Base-by-base conservation (phyloP, 2,329 filamentous ascomycete genomes). In the Cladophialophora immunda region DNA sequence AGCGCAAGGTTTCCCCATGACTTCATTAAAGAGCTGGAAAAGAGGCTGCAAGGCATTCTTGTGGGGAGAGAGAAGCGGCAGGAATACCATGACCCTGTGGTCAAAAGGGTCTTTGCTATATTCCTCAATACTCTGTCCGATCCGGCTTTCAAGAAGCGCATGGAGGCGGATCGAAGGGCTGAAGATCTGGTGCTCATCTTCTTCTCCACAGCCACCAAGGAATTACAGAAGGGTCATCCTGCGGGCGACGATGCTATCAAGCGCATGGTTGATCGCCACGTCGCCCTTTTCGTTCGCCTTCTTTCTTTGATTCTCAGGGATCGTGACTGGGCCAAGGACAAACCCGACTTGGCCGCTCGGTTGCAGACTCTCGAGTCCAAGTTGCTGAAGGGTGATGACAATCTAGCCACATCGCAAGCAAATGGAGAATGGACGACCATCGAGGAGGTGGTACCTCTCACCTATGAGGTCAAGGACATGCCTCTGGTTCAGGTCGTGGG, bases 381-480 rank as follows among this genome's bases (percentile, higher is more conserved):
- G 81, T 86, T 99, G 64, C 85, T 99, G 70, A 91, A 92, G 59
- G 95, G 97, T 78, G 94, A 98, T 74, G 93, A 97, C 78, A 93
- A 98, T 76, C 84, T 99, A 59, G 88, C 89, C 55, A 85, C 87
- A 73, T 84, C 86, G 62, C 83, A 84, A 55, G 83, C 81, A 73
- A 70, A 70, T 52, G 84, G 88, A 15, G 80, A 88, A 25, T 70
- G 72, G 38, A 87, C 87, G 56, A 91, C 90, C 8, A 85, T 95
- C 70, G 94, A 97, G 78, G 91, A 94, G 25, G 85, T 92, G 64
- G 87, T 93, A 2, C 93, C 94, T 11, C 82, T 96, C 65, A 95
- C 89, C 75, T 92, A 97, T 78, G 92, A 97, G 78, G 90, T 98
- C 76, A 97, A 95, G 79, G 95, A 99, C 76, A 99, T 99, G 95